phyloP scores from a whole-genome alignment of 73 alveolate species.

The Uronychia setigera region DNA sequence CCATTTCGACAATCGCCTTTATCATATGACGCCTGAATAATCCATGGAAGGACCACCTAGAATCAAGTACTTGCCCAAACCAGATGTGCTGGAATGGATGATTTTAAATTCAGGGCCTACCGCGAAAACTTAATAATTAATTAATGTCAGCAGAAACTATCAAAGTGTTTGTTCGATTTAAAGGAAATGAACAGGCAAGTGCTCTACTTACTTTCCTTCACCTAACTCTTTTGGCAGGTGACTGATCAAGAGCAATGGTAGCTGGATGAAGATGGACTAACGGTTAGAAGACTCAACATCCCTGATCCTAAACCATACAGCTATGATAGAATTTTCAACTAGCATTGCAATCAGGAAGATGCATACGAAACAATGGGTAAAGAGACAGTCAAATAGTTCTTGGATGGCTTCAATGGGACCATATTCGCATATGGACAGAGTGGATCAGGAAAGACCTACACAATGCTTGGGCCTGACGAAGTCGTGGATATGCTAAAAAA shows the following conservation, averaged over 20 bases:
- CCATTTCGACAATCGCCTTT: no score
- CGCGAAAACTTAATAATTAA: no score
- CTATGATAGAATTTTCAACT: slow-evolving; percentile 26
- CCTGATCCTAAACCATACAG: not conserved
- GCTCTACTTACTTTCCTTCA: not conserved
- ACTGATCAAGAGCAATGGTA: not conserved
- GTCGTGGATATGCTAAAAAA: slow-evolving; percentile 34
- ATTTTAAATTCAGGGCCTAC: no score
- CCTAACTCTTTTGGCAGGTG: not conserved
- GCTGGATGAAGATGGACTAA: not conserved
- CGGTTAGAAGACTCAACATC: not conserved
- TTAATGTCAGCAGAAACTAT: slow-evolving; percentile 32
- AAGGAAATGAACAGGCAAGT: slow-evolving; percentile 31
- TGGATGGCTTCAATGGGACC: slow-evolving; percentile 82
- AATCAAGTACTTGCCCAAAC: no score
- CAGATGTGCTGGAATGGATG: no score
- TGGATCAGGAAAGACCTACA: slow-evolving; percentile 87
- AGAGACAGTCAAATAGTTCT: slow-evolving; percentile 47
- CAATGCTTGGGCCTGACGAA: slow-evolving; percentile 82
- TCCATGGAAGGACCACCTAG: no score
- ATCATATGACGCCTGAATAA: no score
- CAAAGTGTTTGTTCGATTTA: slow-evolving; percentile 22
- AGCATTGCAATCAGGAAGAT: slow-evolving; percentile 23
- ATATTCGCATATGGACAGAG: slow-evolving; percentile 84
- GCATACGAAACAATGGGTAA: slow-evolving; percentile 46